Conservation (phyloP, 441 rosid species). For the Rhodomyrtus psidioides region DNA sequence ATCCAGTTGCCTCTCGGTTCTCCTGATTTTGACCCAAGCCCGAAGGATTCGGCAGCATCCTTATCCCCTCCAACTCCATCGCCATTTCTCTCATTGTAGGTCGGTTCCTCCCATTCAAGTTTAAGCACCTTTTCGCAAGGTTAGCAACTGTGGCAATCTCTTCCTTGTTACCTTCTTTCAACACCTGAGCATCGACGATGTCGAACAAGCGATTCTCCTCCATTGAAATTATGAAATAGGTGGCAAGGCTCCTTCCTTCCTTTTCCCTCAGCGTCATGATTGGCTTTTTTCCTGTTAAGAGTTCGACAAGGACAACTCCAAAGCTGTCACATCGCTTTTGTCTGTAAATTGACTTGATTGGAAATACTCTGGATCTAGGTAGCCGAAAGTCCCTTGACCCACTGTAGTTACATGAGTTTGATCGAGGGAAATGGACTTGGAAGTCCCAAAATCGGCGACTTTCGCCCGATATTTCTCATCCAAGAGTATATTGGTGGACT, state of each 20-base stretch:
- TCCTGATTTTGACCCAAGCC: background rate
- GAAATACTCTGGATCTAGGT: background rate
- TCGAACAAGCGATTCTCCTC: background rate
- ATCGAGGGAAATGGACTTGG: too few relatives aligned
- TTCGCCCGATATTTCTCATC: too few relatives aligned
- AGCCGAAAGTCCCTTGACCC: background rate
- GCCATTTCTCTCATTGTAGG: background rate
- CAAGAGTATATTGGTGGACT: too few relatives aligned
- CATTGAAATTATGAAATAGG: background rate
- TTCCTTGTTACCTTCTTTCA: background rate
- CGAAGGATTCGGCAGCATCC: background rate
- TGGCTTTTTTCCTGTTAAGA: background rate
- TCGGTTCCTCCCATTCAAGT: background rate
- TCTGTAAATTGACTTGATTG: background rate
- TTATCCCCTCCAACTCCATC: background rate
- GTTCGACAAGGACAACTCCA: background rate
- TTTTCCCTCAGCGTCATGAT: background rate
- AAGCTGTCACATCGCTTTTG: background rate
- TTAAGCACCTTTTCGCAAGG: background rate
- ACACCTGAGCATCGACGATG: background rate
- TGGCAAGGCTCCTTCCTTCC: background rate
- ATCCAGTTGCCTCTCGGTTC: background rate
- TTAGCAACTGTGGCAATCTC: background rate
- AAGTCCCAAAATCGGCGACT: too few relatives aligned
- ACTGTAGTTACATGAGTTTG: too few relatives aligned